Conservation (phyloP, 2,329 filamentous ascomycete genomes). For the Fusarium sp. region DNA sequence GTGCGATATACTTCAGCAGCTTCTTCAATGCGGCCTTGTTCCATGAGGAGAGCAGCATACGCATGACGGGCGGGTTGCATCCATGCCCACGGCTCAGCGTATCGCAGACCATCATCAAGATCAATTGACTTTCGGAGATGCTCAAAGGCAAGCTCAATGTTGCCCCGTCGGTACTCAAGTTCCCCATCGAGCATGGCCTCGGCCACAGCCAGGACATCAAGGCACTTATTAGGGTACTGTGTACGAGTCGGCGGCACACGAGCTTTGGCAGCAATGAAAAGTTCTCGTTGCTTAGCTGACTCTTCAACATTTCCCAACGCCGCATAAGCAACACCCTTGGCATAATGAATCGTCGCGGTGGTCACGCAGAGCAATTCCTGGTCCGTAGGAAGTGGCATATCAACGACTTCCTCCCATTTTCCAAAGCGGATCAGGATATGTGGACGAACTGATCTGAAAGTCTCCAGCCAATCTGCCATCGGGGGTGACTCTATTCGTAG, state of each 20-base stretch:
- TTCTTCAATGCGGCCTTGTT: slow-evolving; percentile 66
- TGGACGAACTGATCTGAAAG: slow-evolving; percentile 69
- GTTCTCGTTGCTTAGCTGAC: slow-evolving; percentile 58
- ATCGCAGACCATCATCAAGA: slow-evolving; percentile 69
- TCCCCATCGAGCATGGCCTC: slow-evolving; percentile 76
- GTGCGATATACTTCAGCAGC: slow-evolving; percentile 65
- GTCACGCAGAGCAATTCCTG: slow-evolving; percentile 70
- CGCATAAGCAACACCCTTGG: slow-evolving; percentile 71
- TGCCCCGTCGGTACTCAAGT: slow-evolving; percentile 71
- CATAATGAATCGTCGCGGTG: slow-evolving; percentile 74
- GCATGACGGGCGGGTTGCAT: slow-evolving; percentile 78
- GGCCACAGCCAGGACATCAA: slow-evolving; percentile 69
- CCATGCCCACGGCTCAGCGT: slow-evolving; percentile 79
- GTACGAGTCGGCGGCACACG: slow-evolving; percentile 65
- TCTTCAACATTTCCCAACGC: slow-evolving; percentile 62
- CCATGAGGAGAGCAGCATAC: slow-evolving; percentile 71
- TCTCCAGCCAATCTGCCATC: slow-evolving; percentile 80
- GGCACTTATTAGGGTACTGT: slow-evolving; percentile 73
- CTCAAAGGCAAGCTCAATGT: slow-evolving; percentile 65
- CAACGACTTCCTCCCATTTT: slow-evolving; percentile 71
- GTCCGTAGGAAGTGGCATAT: slow-evolving; percentile 64
- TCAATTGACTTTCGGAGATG: slow-evolving; percentile 64
- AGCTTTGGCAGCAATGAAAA: slow-evolving; percentile 60
- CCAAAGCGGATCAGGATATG: slow-evolving; percentile 79
- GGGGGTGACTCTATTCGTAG: slow-evolving; percentile 63